These are phyloP conservation scores for Fusarium sp. DNA, from an alignment of 2,329 filamentous ascomycete genomes.

Conservation along the genomic window DNA sequence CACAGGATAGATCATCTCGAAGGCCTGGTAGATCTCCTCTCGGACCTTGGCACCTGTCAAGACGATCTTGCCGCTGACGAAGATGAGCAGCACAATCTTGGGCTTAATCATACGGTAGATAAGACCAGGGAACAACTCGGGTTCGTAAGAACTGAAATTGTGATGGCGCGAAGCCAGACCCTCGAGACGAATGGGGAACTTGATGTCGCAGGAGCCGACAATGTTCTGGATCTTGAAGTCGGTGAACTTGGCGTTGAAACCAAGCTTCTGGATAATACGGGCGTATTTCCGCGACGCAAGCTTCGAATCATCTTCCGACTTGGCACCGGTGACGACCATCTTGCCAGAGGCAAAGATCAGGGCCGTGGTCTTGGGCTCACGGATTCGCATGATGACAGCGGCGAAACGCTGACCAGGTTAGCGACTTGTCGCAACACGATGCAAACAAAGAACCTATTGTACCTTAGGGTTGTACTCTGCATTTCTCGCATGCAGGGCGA, in stretches of 20 bases:
- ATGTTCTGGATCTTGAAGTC: constrained; percentile 99
- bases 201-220: constrained; percentile 98
- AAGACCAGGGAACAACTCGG: constrained; percentile 97
- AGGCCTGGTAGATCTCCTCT: constrained; percentile 97
- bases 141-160: constrained; percentile 99
- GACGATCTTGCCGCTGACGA: constrained; percentile 98
- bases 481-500: constrained; percentile 96
- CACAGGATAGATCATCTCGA: constrained; percentile 97
- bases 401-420: constrained; percentile 83
- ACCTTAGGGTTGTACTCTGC: constrained; percentile 99
- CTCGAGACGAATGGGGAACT: constrained; percentile 97
- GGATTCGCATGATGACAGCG: constrained; percentile 99
- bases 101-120: constrained; percentile 99
- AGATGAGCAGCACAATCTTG: constrained; percentile 97
- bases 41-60: constrained; percentile 97
- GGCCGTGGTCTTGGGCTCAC: constrained; percentile 97
- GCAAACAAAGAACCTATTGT: constrained; percentile 56
- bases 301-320: constrained; percentile 98
- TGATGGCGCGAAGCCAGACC: constrained; percentile 97
- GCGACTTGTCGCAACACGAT: constrained; percentile 33
- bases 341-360: constrained; percentile 98
- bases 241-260: constrained; percentile 99
- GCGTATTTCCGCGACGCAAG: constrained; percentile 97
- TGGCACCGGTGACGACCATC: constrained; percentile 99
- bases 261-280: constrained; percentile 99